A percentile compares a stretch with the other conserved stretches of the same genome.
Evolutionary conservation across 371 early-diverging fungal species (phyloP).

Genomic region (Mortierella sp.): DNA sequence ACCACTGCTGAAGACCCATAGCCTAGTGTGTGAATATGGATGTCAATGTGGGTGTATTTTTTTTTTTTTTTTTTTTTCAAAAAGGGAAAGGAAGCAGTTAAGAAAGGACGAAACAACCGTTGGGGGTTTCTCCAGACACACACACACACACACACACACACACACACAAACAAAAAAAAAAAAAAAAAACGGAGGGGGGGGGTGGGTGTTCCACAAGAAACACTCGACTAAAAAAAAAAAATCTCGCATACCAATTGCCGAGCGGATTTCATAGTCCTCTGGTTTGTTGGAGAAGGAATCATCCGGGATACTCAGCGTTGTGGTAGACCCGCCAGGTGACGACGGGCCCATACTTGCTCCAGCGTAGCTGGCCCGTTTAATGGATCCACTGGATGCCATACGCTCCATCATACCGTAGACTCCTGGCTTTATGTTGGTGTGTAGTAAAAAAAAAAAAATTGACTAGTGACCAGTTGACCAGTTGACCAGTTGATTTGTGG

Average conservation of each 20-base stretch:
- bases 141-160: too few species aligned
- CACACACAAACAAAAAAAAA: too few species aligned
- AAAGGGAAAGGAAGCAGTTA: neutral
- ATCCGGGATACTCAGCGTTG: slow-evolving; percentile 9
- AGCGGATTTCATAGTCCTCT: slow-evolving; percentile 56
- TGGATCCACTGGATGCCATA: slow-evolving; percentile 3
- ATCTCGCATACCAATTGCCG: slow-evolving; percentile 34
- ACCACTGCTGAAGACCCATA: slow-evolving; percentile 91
- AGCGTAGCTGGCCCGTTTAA: too few species aligned
- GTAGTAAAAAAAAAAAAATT: too few species aligned
- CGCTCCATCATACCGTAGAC: slow-evolving; percentile 1
- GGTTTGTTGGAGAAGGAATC: slow-evolving; percentile 44
- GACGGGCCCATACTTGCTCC: too few species aligned
- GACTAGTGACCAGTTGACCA: too few species aligned
- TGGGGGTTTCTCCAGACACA: too few species aligned
- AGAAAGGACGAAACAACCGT: neutral
- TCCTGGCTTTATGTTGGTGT: too few species aligned
- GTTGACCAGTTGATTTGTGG: too few species aligned
- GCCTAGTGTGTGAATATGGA: slow-evolving; percentile 58
- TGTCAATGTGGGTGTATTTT: too few species aligned
- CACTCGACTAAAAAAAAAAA: neutral
- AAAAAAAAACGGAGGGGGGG: too few species aligned
- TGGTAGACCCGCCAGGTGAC: neutral
- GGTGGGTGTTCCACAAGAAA: neutral
- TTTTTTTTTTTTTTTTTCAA: slow-evolving; percentile 2